These are phyloP conservation scores for Leishmania turanica DNA, from an alignment of 208 protist species.

Conservation along the genomic window DNA sequence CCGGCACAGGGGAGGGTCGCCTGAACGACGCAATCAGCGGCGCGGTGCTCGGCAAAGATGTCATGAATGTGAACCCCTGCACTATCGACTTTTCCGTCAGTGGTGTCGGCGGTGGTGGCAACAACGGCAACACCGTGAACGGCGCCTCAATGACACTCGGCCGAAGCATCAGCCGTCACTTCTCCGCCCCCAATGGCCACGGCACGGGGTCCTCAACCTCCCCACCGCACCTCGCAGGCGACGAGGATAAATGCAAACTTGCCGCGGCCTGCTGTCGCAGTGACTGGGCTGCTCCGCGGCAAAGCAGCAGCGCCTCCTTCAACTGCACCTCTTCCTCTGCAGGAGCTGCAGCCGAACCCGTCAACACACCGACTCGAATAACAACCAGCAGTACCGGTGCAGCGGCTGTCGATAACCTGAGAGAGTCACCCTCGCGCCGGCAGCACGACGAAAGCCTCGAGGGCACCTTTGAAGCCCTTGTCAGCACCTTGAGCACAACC, in stretches of 20 bases:
- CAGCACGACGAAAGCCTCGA: constrained; percentile 12
- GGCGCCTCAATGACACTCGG: constrained; percentile 5
- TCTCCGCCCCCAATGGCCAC: constrained; percentile 7
- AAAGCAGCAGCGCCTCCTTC: constrained; percentile 4
- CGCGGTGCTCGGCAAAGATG: background rate
- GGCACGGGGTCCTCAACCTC: background rate
- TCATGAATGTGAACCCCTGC: background rate
- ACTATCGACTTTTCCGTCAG: background rate
- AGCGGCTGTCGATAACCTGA: background rate
- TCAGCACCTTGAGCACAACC: constrained; percentile 25
- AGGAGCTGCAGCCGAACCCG: background rate
- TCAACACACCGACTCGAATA: background rate
- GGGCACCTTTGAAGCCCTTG: constrained; percentile 9
- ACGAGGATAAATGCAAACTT: constrained; percentile 24
- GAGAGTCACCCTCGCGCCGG: constrained; percentile 1
- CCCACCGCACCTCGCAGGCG: constrained; percentile 12
- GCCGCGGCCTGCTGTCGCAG: constrained; percentile 8
- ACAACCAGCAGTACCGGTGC: background rate
- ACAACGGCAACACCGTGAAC: constrained; percentile 15
- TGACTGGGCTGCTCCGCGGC: background rate
- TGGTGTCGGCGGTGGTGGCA: background rate
- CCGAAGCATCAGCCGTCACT: constrained; percentile 20
- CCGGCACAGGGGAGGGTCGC: background rate
- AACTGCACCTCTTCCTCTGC: background rate
- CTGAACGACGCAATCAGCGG: background rate